Base-by-base conservation (phyloP, 164 flowering plant species). In the Piper longum region DNA sequence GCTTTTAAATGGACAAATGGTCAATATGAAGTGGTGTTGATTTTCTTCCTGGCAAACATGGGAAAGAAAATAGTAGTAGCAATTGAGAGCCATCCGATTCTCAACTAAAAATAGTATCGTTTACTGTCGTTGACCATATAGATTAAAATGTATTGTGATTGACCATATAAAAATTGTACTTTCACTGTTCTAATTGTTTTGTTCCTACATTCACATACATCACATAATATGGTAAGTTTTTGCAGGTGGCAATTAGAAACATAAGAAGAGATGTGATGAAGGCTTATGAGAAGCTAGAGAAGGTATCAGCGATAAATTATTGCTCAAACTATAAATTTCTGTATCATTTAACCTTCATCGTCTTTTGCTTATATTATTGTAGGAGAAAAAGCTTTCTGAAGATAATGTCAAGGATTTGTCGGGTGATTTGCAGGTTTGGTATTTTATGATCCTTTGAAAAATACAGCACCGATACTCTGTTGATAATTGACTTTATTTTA, bases 381-480 rank as follows among this genome's bases (percentile, higher is more conserved):
- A 92, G 98, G 98, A 92, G 63, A 92, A 89, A 76, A 92, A 92
- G 74, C 87, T 92, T 39, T 92, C 97, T 13, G 97, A 88, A 81
- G 98, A 92, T 70, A 88, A 80, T 79, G 93, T 89, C 63, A 92
- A 86, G 76, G 98, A 88, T 70, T 77, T 92, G 60, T 82, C 95
- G 17, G 72, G 78, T 79, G 98, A 89, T 82, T 74, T 92, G 77
- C 96, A 92, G 96, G 98, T 89, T 2, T 40, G 43, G 12, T 39
- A 14, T 48, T 48, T 48, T 48, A 9, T 14, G 14, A 48, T 12
- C 12, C 52, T 48, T 48, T 12, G 52, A 48, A 48, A 48, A 5
- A 9, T 48, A 14, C 9, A 48, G 14, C 52, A 6, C 52, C 1
- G 0, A 5, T 5, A 9, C 9, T 14, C 3, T 48, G 14, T 12